Base-by-base conservation (phyloP, 306 rosid genomes). In the Alnus rubra region DNA sequence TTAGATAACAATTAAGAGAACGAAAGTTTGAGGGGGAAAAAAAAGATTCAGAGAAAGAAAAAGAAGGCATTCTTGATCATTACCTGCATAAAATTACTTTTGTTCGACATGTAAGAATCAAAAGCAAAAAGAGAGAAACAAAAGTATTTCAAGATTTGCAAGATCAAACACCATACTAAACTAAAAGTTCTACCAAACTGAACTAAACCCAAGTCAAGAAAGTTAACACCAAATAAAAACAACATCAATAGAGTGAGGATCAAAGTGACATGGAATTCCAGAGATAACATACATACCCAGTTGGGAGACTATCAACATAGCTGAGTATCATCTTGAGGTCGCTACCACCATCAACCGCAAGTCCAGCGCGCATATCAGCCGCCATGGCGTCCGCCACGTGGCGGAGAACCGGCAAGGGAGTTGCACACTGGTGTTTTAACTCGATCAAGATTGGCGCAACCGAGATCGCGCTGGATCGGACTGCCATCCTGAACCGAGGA, bases 241-340 rank as follows among this genome's bases (percentile, higher is more conserved):
- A n/a, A 14, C 44, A 62, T 11, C 15, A 9, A 31, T 4, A 4
- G n/a, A 63, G 69, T 63, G 3, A 2, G 45, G 45, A 63, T 63
- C 67, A 65, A 65, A 65, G 28, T 15, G 37, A 35, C 71, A 37
- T 49, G 18, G 35, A 74, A 48, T 39, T 80, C 9, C 50, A 54
- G 15, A 39, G 30, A 8, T n/a, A 44, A 19, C 42, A 31, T 64
- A 47, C 53, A 16, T 87, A 94, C 98, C 98, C 98, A n/a, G 87
- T 87, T 44, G 97, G 98, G 48, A 94, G 98, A 75, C 60, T 76
- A 73, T 91, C 84, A 74, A 91, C 95, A 75, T 85, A 92, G 83
- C 92, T 87, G 62, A 90, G 97, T 62, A 94, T 91, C 98, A 94
- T 94, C 81, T 93, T 89, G 79, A 94, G 98, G 44, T 87, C 91